Base-by-base conservation (phyloP, 768 basidiomycete genomes). In the Psilocybe sp. region DNA sequence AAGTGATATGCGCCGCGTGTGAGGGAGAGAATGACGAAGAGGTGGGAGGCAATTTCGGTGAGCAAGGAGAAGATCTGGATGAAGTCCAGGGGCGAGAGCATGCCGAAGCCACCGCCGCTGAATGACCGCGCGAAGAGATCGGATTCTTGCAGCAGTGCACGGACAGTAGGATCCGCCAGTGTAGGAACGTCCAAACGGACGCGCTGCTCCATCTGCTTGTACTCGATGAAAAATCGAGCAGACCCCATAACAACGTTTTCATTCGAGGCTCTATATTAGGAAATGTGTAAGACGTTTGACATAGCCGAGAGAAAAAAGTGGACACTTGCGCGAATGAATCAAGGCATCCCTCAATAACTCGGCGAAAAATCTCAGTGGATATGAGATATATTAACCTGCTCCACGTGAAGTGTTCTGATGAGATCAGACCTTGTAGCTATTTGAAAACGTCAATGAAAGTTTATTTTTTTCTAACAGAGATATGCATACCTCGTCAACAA, bases 71-170 rank as follows among this genome's bases (percentile, higher is more conserved):
- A 69, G 58, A 91, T 71, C 57, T 85, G 84, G 58, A 90, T 74
- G 56, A 89, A 81, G 61, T 92, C 89, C 49, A 91, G 76, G 7
- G 89, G 90, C 2, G 87, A 89, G 57, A 91, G 74, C 28, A 90
- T 75, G 13, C 89, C 89, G 62, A 92, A 89, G 10, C 85, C 80
- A 34, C 84, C 80, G 38, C 87, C 87, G 58, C 76, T 80, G 66
- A 92, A 91, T 10, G 90, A 92, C 51, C 87, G 79, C 38, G 87
- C 85, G 61, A 92, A 92, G 32, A 89, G 76, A 62, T 92, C 90
- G 35, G 90, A 88, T 68, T 92, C 89, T 52, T 88, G 85, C n/a
- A 92, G 74, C 38, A 92, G 79, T 62, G 90, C 88, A 51, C 87
- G 84, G 18, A 87, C 74, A 51, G 72, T 63, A 42, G 89, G 85